Base-by-base conservation (phyloP, 139 green algal genomes). In the Trebouxia sp. region DNA sequence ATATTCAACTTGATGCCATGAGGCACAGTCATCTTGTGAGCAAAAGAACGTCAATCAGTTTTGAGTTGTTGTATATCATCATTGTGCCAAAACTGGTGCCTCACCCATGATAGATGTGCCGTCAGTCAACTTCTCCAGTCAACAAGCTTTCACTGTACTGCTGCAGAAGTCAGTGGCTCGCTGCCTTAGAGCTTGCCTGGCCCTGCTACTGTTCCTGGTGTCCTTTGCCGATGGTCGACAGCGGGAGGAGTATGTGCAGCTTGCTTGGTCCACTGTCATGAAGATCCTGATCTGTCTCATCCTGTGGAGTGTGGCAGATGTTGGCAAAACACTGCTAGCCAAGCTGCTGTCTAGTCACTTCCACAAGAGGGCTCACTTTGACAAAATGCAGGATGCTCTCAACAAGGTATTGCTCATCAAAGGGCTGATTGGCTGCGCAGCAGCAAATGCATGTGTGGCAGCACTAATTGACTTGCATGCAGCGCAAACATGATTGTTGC, bases 341-440 rank as follows among this genome's bases (percentile, higher is more conserved):
- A 87, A 87, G 79, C 42, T 83, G 24, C 22, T 89, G 76, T 50
- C 85, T n/a, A 75, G 62, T n/a, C 76, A 93, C 82, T 96, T 96
- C 76, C 90, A 94, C 81, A 83, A 85, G 43, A 82, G 84, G 10
- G 84, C 86, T 17, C 92, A 96, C 82, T 90, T 94, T 51, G 75
- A 84, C 24, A 95, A 93, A 80, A 91, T 95, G 70, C 86, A 92
- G 80, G 80, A 89, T 10, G 84, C 89, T 6, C 80, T 93, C 30
- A 65, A 83, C 11, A 91, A 89, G 83, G 87, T 85, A 56, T 26
- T n/a, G n/a, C n/a, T n/a, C n/a, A n/a, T n/a, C n/a, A n/a, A n/a
- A n/a, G n/a, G n/a, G n/a, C n/a, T n/a, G n/a, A n/a, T n/a, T n/a
- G n/a, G n/a, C n/a, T n/a, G n/a, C n/a, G n/a, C n/a, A n/a, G n/a